phyloP scores from a whole-genome alignment of 2,329 filamentous ascomycete genomes.

The Trichoderma afroharzianum region DNA sequence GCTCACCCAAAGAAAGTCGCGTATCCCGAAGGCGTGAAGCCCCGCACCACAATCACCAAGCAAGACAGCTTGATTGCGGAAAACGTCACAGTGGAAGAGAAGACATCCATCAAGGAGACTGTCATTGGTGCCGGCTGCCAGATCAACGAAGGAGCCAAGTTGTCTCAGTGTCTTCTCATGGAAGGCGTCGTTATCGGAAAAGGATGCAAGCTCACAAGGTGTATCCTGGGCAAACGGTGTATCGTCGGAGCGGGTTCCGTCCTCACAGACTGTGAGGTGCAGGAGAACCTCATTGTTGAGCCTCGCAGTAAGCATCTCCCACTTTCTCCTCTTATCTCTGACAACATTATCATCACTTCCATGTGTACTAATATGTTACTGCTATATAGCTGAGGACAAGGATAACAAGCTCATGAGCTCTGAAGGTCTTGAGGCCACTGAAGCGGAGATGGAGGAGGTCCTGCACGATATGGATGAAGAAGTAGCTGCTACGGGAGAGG shows the following conservation, averaged over 20 bases:
- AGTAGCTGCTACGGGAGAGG: slow-evolving; percentile 25
- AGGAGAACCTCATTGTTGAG: slow-evolving; percentile 83
- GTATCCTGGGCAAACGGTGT: slow-evolving; percentile 76
- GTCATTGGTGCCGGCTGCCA: slow-evolving; percentile 85
- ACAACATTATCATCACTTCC: background rate
- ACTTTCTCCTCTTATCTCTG: background rate
- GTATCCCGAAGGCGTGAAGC: slow-evolving; percentile 76
- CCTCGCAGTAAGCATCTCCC: slow-evolving; percentile 58
- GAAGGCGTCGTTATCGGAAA: slow-evolving; percentile 84
- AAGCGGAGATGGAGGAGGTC: slow-evolving; percentile 57
- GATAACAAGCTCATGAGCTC: slow-evolving; percentile 66
- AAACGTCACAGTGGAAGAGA: slow-evolving; percentile 85
- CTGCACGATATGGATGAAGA: slow-evolving; percentile 43
- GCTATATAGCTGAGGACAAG: slow-evolving; percentile 58
- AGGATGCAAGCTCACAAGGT: slow-evolving; percentile 79
- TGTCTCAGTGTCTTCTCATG: slow-evolving; percentile 89
- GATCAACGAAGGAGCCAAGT: slow-evolving; percentile 78
- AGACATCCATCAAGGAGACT: slow-evolving; percentile 86
- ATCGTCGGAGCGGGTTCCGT: slow-evolving; percentile 77
- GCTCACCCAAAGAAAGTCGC: slow-evolving; percentile 77
- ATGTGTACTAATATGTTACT: background rate
- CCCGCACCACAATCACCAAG: slow-evolving; percentile 76
- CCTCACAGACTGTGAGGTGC: slow-evolving; percentile 88
- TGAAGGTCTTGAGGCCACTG: slow-evolving; percentile 60
- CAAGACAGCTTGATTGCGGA: slow-evolving; percentile 80